Evolutionary conservation across 2,329 filamentous ascomycete species (phyloP).

Genomic region (Venturia effusa): DNA sequence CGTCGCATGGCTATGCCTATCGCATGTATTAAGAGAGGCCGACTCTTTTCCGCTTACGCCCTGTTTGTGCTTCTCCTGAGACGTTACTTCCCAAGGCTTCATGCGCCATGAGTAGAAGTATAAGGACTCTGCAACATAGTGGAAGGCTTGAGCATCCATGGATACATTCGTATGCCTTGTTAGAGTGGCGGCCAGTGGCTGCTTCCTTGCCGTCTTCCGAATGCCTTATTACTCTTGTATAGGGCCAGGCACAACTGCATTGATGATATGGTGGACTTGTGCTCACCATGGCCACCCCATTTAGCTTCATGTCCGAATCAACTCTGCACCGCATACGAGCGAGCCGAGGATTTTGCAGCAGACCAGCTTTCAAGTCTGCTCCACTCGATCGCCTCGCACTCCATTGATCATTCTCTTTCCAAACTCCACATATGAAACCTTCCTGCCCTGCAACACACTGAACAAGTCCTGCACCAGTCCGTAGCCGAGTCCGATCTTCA

Average conservation of each 20-base stretch:
- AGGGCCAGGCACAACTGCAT: neutral
- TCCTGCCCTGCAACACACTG: slow-evolving; percentile 57
- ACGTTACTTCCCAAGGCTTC: neutral
- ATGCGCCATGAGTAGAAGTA: neutral
- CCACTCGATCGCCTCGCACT: neutral
- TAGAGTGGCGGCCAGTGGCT: neutral
- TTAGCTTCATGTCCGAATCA: neutral
- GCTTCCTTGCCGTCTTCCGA: neutral
- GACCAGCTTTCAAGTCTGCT: neutral
- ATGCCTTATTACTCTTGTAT: neutral
- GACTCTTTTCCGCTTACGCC: neutral
- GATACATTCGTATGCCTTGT: neutral
- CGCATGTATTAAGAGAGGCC: neutral
- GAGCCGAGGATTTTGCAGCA: neutral
- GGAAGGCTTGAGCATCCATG: neutral
- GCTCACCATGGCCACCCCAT: neutral
- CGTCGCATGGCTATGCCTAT: neutral
- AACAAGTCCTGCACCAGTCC: slow-evolving; percentile 71
- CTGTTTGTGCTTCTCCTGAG: neutral
- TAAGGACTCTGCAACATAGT: neutral
- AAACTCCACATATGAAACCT: slow-evolving; percentile 64
- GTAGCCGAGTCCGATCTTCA: slow-evolving; percentile 69
- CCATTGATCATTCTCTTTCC: slow-evolving; percentile 4
- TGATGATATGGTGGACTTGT: neutral
- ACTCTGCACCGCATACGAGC: neutral